phyloP scores from a whole-genome alignment of 345 rosid genomes.

The Hibiscus trionum region DNA sequence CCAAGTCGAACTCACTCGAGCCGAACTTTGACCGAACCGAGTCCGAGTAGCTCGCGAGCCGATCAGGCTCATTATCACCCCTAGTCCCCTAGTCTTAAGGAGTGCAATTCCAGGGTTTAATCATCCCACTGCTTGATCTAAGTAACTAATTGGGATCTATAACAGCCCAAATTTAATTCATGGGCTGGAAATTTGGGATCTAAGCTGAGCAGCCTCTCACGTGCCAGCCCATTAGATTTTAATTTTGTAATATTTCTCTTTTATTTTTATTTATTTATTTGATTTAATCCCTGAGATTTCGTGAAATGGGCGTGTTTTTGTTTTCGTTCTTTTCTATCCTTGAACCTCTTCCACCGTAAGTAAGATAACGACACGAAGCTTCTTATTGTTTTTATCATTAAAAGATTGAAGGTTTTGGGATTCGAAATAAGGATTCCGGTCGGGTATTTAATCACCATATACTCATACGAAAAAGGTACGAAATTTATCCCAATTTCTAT shows the following conservation, averaged over 20 bases:
- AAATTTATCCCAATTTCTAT: slow-evolving; percentile 1
- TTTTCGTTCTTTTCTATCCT: neutral
- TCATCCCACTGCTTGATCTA: neutral
- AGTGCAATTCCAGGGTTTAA: neutral
- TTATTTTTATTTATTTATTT: neutral
- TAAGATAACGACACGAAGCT: neutral
- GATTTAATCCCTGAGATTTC: neutral
- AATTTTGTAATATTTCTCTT: neutral
- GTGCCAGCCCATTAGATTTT: neutral
- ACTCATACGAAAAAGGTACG: neutral
- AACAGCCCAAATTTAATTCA: neutral
- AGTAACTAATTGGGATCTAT: neutral
- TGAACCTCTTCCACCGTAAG: neutral
- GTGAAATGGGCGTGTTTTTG: neutral
- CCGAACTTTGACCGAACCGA: too few species aligned
- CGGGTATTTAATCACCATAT: neutral
- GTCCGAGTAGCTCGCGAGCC: too few species aligned
- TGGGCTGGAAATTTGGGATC: neutral
- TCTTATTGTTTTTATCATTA: neutral
- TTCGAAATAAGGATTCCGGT: neutral
- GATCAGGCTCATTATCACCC: too few species aligned
- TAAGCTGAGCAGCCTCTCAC: neutral
- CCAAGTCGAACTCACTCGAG: too few species aligned
- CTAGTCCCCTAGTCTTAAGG: too few species aligned
- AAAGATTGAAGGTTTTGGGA: neutral